Conservation (phyloP, 768 basidiomycete genomes). For the Baorangia bicolor region DNA sequence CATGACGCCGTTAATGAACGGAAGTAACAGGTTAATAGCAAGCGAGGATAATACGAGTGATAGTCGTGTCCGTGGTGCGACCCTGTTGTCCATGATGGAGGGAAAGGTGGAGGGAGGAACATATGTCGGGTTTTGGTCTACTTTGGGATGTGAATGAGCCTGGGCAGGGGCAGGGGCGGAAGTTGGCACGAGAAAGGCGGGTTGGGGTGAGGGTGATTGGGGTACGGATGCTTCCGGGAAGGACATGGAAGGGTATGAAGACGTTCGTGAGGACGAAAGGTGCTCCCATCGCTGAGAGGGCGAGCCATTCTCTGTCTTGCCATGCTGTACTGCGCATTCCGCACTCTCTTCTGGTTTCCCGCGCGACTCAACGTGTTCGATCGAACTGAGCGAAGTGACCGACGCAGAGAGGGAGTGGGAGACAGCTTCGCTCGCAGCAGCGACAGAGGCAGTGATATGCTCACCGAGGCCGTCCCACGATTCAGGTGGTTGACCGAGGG, state of each 20-base stretch:
- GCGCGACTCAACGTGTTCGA: constrained; percentile 14
- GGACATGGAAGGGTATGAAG: constrained; percentile 79
- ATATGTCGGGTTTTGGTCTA: constrained; percentile 29
- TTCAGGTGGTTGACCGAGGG: constrained; percentile 23
- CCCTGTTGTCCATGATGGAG: constrained; percentile 65
- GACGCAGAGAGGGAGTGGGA: constrained; percentile 20
- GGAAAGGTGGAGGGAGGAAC: constrained; percentile 51
- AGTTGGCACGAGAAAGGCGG: constrained; percentile 18
- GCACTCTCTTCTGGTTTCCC: constrained; percentile 31
- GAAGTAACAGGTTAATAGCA: constrained; percentile 81
- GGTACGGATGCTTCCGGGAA: constrained; percentile 64
- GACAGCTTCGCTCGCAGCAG: constrained; percentile 19
- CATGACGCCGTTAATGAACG: constrained; percentile 95
- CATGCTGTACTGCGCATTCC: background rate
- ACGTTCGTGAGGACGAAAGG: constrained; percentile 53
- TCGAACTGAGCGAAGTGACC: constrained; percentile 18
- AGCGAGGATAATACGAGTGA: constrained; percentile 70
- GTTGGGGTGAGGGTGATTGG: constrained; percentile 40
- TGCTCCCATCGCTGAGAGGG: constrained; percentile 72
- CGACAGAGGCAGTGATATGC: constrained; percentile 23
- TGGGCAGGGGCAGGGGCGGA: constrained; percentile 4
- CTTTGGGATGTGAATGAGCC: constrained; percentile 20
- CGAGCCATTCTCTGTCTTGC: constrained; percentile 20
- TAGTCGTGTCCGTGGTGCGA: constrained; percentile 65
- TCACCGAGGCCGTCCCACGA: constrained; percentile 25